Evolutionary conservation across 768 basidiomycete species (phyloP).

Genomic region (Coprinopsis cinerea): DNA sequence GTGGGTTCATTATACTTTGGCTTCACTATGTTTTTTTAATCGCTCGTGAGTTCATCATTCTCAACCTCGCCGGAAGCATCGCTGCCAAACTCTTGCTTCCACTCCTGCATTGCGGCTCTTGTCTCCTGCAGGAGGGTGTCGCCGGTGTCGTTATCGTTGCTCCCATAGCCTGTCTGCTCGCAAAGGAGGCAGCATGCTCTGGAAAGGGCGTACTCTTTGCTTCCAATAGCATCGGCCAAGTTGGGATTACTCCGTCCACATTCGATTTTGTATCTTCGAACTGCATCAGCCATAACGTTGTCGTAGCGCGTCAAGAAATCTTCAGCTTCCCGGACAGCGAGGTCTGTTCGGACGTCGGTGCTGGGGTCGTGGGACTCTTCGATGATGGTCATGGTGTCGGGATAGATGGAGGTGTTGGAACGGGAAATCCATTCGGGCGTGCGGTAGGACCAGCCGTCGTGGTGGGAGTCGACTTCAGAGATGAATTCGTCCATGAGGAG

Average conservation of each 20-base stretch:
- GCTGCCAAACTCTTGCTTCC: slow-evolving; percentile 28
- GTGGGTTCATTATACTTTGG: too few species aligned
- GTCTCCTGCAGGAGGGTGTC: slow-evolving; percentile 33
- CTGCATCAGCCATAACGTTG: slow-evolving; percentile 28
- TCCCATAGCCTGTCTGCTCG: slow-evolving; percentile 42
- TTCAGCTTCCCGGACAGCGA: slow-evolving; percentile 31
- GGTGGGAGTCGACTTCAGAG: slow-evolving; percentile 37
- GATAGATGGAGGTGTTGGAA: slow-evolving; percentile 17
- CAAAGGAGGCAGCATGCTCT: slow-evolving; percentile 38
- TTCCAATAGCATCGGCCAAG: slow-evolving; percentile 28
- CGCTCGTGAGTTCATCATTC: slow-evolving; percentile 9
- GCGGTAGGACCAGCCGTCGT: slow-evolving; percentile 35
- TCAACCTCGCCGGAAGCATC: background rate
- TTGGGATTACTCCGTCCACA: slow-evolving; percentile 26
- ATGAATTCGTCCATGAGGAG: slow-evolving; percentile 39
- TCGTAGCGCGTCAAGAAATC: slow-evolving; percentile 29
- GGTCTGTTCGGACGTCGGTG: slow-evolving; percentile 34
- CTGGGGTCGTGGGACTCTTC: slow-evolving; percentile 39
- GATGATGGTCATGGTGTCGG: slow-evolving; percentile 36
- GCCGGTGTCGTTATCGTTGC: slow-evolving; percentile 34
- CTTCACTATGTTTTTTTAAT: slow-evolving; percentile 14
- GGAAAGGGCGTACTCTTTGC: slow-evolving; percentile 32
- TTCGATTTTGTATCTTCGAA: slow-evolving; percentile 35
- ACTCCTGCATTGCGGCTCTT: slow-evolving; percentile 31
- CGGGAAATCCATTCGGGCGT: slow-evolving; percentile 20